These are phyloP conservation scores for Fusarium anthophilum DNA, from an alignment of 2,329 filamentous ascomycete species.

Conservation along the genomic window DNA sequence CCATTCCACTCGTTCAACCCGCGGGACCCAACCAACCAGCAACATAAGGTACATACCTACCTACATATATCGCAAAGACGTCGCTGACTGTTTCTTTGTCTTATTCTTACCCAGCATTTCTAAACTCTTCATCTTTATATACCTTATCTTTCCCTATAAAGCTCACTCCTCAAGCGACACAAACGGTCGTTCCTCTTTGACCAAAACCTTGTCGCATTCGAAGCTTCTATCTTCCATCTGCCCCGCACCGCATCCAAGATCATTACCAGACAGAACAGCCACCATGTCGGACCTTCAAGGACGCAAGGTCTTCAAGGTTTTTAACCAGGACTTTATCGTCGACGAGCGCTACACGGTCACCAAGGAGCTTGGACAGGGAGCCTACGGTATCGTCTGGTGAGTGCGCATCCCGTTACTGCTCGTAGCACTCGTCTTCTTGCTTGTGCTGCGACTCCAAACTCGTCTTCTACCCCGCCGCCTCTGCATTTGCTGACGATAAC, in stretches of 20 bases:
- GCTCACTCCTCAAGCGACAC: neutral
- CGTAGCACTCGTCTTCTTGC: constrained; percentile 12
- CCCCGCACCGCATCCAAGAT: constrained; percentile 22
- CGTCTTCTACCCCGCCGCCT: constrained; percentile 41
- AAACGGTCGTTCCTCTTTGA: neutral
- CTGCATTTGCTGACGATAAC: constrained; percentile 42
- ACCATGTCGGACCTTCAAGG: constrained; percentile 55
- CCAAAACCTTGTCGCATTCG: constrained; percentile 14
- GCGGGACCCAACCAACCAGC: constrained; percentile 32
- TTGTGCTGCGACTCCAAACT: constrained; percentile 23
- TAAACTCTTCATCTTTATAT: neutral
- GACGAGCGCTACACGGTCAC: constrained; percentile 98
- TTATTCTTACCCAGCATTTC: constrained; percentile 17
- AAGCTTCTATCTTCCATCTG: constrained; percentile 12
- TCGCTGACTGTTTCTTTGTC: constrained; percentile 32
- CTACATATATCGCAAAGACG: constrained; percentile 39
- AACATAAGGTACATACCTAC: constrained; percentile 35
- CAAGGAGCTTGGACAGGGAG: constrained; percentile 97
- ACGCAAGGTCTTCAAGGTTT: constrained; percentile 98
- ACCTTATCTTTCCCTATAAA: neutral
- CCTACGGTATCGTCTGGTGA: constrained; percentile 98
- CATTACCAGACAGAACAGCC: constrained; percentile 12
- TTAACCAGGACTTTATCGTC: constrained; percentile 99
- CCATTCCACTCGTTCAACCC: constrained; percentile 29
- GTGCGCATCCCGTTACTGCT: constrained; percentile 29